Evolutionary conservation across 306 rosid genomes (phyloP), one percentile per base, ranked within the genome.

Genomic region (Fragaria vesca): DNA sequence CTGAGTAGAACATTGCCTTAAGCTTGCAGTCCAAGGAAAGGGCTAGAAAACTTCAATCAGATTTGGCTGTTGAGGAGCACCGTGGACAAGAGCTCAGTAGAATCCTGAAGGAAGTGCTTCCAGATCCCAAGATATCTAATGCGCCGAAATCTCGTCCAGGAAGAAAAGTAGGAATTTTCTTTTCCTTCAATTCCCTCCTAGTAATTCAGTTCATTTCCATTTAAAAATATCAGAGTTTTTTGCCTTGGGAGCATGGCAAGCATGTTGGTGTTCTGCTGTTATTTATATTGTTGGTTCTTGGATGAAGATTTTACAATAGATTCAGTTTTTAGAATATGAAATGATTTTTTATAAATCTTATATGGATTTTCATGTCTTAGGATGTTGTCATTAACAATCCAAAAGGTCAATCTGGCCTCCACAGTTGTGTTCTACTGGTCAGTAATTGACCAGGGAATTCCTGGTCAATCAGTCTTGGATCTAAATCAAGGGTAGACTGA

Each of bases 51-150:
- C 96, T 95, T 67, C 83, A 83, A 74, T 91, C 90, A 74, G 97
- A 95, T 79, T 85, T 95, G 81, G 97, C 97, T 70, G 92, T 91
- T 57, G 98, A 95, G 85, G 98, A 95, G 72, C 91, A 88, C 42
- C 95, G 93, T 72, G 93, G 78, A 62, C 89, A 76, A 66, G 98
- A 95, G 85, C 86, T 95, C 71, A 90, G 91, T 82, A 86, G 96
- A 89, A 95, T 95, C 68, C 82, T 95, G 88, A 89, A 87, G 81
- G 98, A 94, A 83, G 90, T 89, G 74, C 89, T 95, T 80, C 97
- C 92, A 55, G 91, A 85, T 87, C 97, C 97, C 78, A 88, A 83
- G 83, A 88, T 83, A 75, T 87, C 97, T 54, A 85, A 61, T 84
- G 82, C 73, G 18, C 88, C 78, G 36, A 93, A 93, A 85, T 81